A percentile compares a stretch with the other conserved stretches of the same genome.
phyloP scores from a whole-genome alignment of 2,329 filamentous ascomycete species.

The Fusarium mangiferae region DNA sequence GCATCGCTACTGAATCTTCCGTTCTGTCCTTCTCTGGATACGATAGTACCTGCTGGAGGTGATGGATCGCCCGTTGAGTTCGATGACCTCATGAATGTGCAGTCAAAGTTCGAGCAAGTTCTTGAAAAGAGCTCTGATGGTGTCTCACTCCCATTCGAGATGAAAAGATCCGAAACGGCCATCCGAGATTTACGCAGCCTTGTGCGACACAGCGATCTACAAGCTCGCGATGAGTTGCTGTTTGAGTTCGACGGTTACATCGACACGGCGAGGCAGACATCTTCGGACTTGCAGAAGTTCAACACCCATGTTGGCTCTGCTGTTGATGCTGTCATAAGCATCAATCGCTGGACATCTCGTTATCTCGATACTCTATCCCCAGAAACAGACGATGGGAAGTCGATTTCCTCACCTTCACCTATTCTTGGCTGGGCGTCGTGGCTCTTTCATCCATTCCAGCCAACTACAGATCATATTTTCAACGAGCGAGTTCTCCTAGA shows the following conservation, averaged over 20 bases:
- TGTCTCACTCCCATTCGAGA: conserved; percentile 76
- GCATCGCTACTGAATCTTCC: conserved; percentile 69
- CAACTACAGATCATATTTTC: conserved; percentile 56
- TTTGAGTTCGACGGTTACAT: conserved; percentile 82
- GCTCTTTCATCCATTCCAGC: conserved; percentile 71
- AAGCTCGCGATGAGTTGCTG: conserved; percentile 75
- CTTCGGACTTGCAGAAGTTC: conserved; percentile 76
- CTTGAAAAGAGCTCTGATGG: conserved; percentile 73
- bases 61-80: conserved; percentile 67
- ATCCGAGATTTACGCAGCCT: conserved; percentile 79
- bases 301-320: conserved; percentile 79
- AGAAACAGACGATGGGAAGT: conserved; percentile 42
- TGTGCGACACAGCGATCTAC: conserved; percentile 75
- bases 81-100: conserved; percentile 77
- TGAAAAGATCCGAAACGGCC: conserved; percentile 80
- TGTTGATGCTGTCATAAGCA: conserved; percentile 78
- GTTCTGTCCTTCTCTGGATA: conserved; percentile 63
- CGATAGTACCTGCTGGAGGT: conserved; percentile 39
- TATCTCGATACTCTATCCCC: conserved; percentile 71
- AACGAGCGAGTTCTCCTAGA: conserved; percentile 71
- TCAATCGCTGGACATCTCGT: conserved; percentile 79
- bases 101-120: conserved; percentile 81
- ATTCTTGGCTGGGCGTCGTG: conserved; percentile 54
- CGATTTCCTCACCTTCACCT: conserved; percentile 46
- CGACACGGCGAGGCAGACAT: conserved; percentile 71